These are phyloP conservation scores for Phoenix roebelenii DNA, from an alignment of 176 grass and related monocot species.

Conservation along the genomic window DNA sequence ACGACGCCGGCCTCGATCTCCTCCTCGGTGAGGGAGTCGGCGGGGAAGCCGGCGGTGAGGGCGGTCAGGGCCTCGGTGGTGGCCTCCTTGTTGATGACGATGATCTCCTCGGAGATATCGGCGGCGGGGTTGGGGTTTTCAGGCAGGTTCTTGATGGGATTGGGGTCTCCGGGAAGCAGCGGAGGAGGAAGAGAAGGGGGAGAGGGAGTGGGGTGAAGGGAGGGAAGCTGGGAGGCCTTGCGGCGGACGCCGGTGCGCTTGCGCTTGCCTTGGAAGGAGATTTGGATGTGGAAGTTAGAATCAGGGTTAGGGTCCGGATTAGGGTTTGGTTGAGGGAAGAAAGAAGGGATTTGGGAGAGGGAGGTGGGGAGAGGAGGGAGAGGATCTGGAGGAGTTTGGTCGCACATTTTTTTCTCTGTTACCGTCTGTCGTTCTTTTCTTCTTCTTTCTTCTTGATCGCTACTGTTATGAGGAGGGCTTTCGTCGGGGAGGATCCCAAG, in stretches of 20 bases:
- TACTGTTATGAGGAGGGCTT: no score
- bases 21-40: constrained; percentile 93
- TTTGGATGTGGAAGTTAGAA: constrained; percentile 16
- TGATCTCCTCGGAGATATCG: constrained; percentile 73
- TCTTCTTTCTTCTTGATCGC: no score
- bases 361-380: constrained; percentile 18
- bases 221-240: constrained; percentile 40
- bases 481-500: no score
- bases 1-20: constrained; percentile 96
- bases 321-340: constrained; percentile 20
- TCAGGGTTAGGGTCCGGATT: constrained; percentile 27
- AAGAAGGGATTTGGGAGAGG: constrained; percentile 17
- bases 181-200: constrained; percentile 9
- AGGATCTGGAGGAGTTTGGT: constrained; percentile 30
- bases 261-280: constrained; percentile 56
- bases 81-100: constrained; percentile 93
- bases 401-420: constrained; percentile 35
- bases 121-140: constrained; percentile 4
- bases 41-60: constrained; percentile 75
- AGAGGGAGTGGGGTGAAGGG: background rate
- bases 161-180: background rate
- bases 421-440: background rate
- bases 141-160: background rate
- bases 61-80: constrained; percentile 86
- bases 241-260: constrained; percentile 94